Evolutionary conservation across 768 basidiomycete genomes (phyloP).

Genomic region (Inosperma sp.): DNA sequence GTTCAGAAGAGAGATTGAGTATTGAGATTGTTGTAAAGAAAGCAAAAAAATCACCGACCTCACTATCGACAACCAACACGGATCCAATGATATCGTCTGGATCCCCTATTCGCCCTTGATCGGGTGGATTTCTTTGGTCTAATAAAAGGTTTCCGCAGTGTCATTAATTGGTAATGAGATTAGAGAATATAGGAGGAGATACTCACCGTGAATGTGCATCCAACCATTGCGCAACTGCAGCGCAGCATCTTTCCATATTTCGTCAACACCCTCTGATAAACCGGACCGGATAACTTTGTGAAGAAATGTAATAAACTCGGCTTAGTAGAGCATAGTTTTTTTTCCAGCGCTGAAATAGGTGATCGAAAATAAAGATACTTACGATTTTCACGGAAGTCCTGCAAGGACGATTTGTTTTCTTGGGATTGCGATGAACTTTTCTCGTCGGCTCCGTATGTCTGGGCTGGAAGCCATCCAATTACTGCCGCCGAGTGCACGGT

Average conservation of each 20-base stretch:
- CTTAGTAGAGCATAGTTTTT: constrained; percentile 31
- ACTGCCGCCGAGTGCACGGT: constrained; percentile 46
- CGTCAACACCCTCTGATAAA: constrained; percentile 55
- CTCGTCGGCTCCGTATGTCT: constrained; percentile 6
- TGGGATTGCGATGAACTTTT: constrained; percentile 4
- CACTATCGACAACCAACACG: constrained; percentile 65
- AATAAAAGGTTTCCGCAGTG: not conserved
- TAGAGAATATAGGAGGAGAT: not conserved
- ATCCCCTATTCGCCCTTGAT: constrained; percentile 71
- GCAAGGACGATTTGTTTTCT: constrained; percentile 38
- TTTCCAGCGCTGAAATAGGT: not conserved
- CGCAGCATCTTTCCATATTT: constrained; percentile 61
- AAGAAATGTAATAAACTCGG: constrained; percentile 52
- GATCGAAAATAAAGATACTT: constrained; percentile 21
- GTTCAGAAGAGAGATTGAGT: not conserved
- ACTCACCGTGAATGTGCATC: constrained; percentile 75
- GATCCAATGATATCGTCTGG: constrained; percentile 81
- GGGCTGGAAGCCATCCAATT: constrained; percentile 69
- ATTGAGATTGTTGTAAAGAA: not conserved
- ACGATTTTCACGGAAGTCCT: constrained; percentile 75
- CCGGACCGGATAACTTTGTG: constrained; percentile 56
- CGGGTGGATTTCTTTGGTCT: constrained; percentile 75
- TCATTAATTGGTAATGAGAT: not conserved
- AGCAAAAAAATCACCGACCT: constrained; percentile 38
- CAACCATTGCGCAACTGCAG: constrained; percentile 68